Conservation (phyloP, 176 grass and related monocot species). For the Puccinellia tenuiflora region DNA sequence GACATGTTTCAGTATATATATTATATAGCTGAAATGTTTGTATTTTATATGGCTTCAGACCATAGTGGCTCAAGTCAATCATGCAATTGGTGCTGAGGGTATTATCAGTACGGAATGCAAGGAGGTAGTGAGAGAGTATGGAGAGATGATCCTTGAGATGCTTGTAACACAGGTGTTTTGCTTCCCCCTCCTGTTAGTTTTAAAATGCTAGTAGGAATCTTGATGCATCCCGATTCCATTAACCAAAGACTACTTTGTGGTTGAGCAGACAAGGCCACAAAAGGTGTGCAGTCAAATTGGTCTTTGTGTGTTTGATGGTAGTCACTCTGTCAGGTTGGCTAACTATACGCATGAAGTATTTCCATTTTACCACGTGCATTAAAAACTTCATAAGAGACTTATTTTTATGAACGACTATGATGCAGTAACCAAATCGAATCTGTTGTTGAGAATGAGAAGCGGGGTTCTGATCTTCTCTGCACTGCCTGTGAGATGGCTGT, state of each 20-base stretch:
- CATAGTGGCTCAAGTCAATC: constrained; percentile 71
- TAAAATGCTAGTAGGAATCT: not conserved
- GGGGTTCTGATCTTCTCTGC: constrained; percentile 61
- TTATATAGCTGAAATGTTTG: not conserved
- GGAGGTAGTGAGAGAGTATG: constrained; percentile 77
- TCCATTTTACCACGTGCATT: not conserved
- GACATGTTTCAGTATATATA: not conserved
- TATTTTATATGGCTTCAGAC: constrained; percentile 6
- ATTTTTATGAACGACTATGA: constrained; percentile 5
- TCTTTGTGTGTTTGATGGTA: constrained; percentile 73
- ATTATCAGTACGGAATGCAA: constrained; percentile 86
- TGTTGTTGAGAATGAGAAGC: constrained; percentile 51
- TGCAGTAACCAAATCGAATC: constrained; percentile 68
- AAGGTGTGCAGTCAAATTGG: constrained; percentile 65
- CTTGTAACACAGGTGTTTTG: constrained; percentile 55
- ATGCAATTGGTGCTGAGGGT: constrained; percentile 92
- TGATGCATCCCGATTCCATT: not conserved
- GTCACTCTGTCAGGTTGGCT: constrained; percentile 60
- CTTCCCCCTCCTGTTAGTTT: not conserved
- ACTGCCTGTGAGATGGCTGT: constrained; percentile 90
- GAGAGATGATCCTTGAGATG: constrained; percentile 74
- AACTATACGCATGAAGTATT: constrained; percentile 1
- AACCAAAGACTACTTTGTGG: not conserved
- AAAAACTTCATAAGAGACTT: not conserved
- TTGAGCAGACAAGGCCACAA: constrained; percentile 55